These are phyloP conservation scores for Fusarium udum DNA, from an alignment of 2,329 filamentous ascomycete genomes.

Conservation along the genomic window DNA sequence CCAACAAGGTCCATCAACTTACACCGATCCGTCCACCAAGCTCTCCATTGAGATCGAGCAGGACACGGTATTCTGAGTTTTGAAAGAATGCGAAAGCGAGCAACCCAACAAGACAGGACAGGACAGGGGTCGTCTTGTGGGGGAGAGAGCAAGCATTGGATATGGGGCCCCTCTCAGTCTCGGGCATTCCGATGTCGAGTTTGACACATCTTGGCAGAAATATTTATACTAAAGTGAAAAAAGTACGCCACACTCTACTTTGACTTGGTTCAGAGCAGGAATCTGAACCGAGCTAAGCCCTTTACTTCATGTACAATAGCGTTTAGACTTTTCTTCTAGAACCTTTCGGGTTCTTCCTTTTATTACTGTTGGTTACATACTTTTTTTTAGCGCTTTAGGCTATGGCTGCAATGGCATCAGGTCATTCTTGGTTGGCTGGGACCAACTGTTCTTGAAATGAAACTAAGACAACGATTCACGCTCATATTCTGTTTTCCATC, in stretches of 20 bases:
- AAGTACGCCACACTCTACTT: conserved; percentile 9
- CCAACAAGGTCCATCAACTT: neutral
- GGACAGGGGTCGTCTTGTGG: neutral
- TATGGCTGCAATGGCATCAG: neutral
- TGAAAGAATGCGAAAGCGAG: neutral
- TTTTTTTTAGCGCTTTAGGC: neutral
- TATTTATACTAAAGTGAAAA: neutral
- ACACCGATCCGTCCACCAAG: conserved; percentile 13
- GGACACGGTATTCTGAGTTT: conserved; percentile 5
- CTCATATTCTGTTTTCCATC: neutral
- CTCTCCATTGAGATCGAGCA: conserved; percentile 28
- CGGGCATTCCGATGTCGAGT: conserved; percentile 1
- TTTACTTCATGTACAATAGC: conserved; percentile 11
- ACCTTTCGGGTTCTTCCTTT: neutral
- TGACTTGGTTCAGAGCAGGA: neutral
- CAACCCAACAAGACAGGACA: neutral
- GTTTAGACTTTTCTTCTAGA: conserved; percentile 23
- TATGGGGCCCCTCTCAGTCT: neutral
- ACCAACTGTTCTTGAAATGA: neutral
- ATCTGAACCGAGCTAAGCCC: conserved; percentile 2
- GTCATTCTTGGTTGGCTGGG: conserved; percentile 5
- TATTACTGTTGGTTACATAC: neutral
- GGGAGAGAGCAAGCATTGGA: neutral
- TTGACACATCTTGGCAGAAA: neutral
- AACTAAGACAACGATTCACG: conserved; percentile 4